Percentiles rank a stretch among this genome's conserved stretches.
Evolutionary conservation across 1,284 basidiomycete species (phyloP).

Genomic region (Malassezia arunalokei): DNA sequence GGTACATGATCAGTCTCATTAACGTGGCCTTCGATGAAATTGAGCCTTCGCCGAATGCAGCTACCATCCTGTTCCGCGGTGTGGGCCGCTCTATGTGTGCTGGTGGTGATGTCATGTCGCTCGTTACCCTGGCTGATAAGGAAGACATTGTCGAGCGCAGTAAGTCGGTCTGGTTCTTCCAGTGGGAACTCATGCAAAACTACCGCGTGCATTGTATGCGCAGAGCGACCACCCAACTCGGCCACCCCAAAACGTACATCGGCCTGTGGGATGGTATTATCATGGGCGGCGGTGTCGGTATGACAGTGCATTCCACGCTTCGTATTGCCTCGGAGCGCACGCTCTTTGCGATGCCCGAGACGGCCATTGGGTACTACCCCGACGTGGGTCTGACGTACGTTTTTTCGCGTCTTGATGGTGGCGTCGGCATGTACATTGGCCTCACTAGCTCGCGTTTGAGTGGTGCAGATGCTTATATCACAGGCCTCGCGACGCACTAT

Average conservation of each 20-base stretch:
- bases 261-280: slow-evolving; percentile 54
- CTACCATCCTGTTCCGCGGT: slow-evolving; percentile 47
- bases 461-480: slow-evolving; percentile 38
- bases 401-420: slow-evolving; percentile 76
- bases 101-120: slow-evolving; percentile 76
- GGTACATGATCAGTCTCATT: slow-evolving; percentile 66
- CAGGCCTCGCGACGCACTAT: slow-evolving; percentile 41
- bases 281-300: slow-evolving; percentile 95
- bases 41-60: slow-evolving; percentile 18
- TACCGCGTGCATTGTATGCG: slow-evolving; percentile 59
- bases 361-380: slow-evolving; percentile 51
- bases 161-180: slow-evolving; percentile 71
- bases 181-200: slow-evolving; percentile 84
- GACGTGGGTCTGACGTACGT: slow-evolving; percentile 88
- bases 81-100: slow-evolving; percentile 77
- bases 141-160: slow-evolving; percentile 43
- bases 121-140: slow-evolving; percentile 32
- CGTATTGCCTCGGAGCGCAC: slow-evolving; percentile 89
- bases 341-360: slow-evolving; percentile 67
- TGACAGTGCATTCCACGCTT: slow-evolving; percentile 76
- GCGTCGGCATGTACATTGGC: slow-evolving; percentile 83
- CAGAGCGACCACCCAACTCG: not conserved
- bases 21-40: slow-evolving; percentile 56
- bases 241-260: slow-evolving; percentile 61
- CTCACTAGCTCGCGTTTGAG: slow-evolving; percentile 56